Evolutionary conservation across 2,329 filamentous ascomycete genomes (phyloP), one percentile per base, ranked within the genome.

Genomic region (Xylariaceae sp.): DNA sequence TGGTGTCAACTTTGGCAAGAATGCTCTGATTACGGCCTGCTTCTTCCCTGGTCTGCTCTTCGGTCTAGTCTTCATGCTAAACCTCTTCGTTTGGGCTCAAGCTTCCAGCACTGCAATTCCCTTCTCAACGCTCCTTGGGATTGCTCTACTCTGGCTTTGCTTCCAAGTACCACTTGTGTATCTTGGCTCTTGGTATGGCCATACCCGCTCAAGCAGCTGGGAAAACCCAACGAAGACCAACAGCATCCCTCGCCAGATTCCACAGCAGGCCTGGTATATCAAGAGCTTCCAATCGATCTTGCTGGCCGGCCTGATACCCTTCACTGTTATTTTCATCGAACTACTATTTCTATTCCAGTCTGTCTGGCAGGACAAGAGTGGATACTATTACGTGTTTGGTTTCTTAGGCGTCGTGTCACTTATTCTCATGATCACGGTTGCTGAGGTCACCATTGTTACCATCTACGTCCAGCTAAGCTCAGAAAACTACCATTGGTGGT

Each of bases 401-500:
- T 95, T 92, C 70, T 67, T 93, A 52, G 82, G 83, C 6, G 81
- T 89, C 14, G 85, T 93, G 8, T 83, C 76, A 20, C 70, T 80
- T 10, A 85, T 93, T 46, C 69, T 93, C 7, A 74, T 89, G 22
- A 66, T 93, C 34, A 89, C 87, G 1, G 80, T 95, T 22, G 81
- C 88, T 55, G 87, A 93, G 68, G 87, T 91, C 41, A 91, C 87
- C 1, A 80, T 95, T 19, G 88, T 94, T 47, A 83, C 83, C 2
- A 85, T 89, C 14, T 94, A 95, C 66, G 78, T 87, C 38, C 85
- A 88, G 67, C 79, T 95, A 16, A 92, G 88, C 68, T 76, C 81
- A 2, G 89, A 94, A 76, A 90, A 94, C 65, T 85, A 93, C 67
- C 79, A 88, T 64, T 95, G 89, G 89, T 93, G 87, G 87, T 94